Conservation (phyloP, 2,329 filamentous ascomycete species). For the Diplodia corticola region DNA sequence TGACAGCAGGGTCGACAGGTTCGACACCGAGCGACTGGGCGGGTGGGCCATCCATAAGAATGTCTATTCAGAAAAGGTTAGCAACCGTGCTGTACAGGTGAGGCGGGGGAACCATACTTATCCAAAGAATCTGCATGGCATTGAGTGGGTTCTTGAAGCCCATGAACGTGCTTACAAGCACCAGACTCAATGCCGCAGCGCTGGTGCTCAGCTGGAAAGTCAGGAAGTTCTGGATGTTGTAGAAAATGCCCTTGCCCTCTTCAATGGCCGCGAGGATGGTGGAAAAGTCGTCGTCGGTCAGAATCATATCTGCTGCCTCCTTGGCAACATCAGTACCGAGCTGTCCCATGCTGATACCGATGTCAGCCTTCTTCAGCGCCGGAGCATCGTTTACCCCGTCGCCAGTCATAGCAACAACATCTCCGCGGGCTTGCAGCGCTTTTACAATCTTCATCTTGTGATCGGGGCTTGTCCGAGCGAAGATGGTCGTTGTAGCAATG, state of each 20-base stretch:
- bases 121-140: conserved; percentile 99
- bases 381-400: conserved; percentile 98
- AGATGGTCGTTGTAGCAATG: conserved; percentile 87
- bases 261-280: conserved; percentile 95
- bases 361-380: conserved; percentile 94
- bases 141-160: conserved; percentile 96
- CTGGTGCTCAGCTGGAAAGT: conserved; percentile 98
- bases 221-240: conserved; percentile 99
- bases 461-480: conserved; percentile 92
- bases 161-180: conserved; percentile 87
- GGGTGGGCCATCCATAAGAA: conserved; percentile 98
- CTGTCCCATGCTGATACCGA: conserved; percentile 95
- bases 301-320: conserved; percentile 90
- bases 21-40: conserved; percentile 97
- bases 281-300: conserved; percentile 86
- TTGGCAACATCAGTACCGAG: conserved; percentile 97
- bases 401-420: conserved; percentile 98
- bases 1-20: conserved; percentile 88
- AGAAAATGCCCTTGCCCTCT: conserved; percentile 98
- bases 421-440: conserved; percentile 85
- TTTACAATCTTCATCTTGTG: conserved; percentile 97
- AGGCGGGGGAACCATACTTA: conserved; percentile 67
- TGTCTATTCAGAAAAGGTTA: conserved; percentile 61
- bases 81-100: conserved; percentile 24
- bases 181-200: conserved; percentile 86